Percentiles rank a stretch among this genome's conserved stretches.
These are phyloP conservation scores for Paramecium sonneborni DNA, from an alignment of 73 alveolate genomes.

Conservation along the genomic window DNA sequence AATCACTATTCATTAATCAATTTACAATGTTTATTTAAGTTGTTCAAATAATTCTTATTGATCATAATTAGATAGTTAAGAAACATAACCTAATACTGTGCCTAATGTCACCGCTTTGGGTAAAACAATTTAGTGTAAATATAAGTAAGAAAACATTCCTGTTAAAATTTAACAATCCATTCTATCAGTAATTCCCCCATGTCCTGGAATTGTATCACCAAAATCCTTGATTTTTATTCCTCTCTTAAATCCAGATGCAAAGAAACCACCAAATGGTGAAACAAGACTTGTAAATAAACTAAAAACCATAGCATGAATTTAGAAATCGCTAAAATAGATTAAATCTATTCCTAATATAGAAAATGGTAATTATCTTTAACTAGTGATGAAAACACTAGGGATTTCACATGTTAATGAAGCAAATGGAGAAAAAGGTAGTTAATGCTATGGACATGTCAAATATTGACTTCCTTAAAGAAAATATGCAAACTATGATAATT, in stretches of 20 bases:
- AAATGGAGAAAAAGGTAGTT: constrained; percentile 77
- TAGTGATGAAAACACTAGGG: constrained; percentile 61
- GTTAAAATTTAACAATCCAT: constrained; percentile 96
- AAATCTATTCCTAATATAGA: constrained; percentile 17
- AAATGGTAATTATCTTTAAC: constrained; percentile 24
- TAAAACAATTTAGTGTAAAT: constrained; percentile 28
- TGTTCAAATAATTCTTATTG: not conserved
- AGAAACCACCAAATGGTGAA: constrained; percentile 99
- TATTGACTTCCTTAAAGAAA: constrained; percentile 62
- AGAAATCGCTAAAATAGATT: constrained; percentile 22
- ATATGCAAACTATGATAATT: constrained; percentile 60
- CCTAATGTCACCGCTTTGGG: not conserved
- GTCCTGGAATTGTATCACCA: constrained; percentile 98
- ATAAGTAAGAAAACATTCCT: constrained; percentile 58
- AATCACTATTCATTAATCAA: not conserved
- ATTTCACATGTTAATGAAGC: constrained; percentile 71
- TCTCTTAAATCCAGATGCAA: constrained; percentile 98
- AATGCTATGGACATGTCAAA: constrained; percentile 81
- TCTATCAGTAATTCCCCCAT: constrained; percentile 99
- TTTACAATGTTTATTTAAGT: not conserved
- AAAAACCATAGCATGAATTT: constrained; percentile 85
- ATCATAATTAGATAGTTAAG: not conserved
- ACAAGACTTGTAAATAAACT: constrained; percentile 90
- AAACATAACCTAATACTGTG: not conserved
- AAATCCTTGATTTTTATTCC: constrained; percentile 96